Percentiles rank a stretch among this genome's conserved stretches.
These are phyloP conservation scores for Sungouiella thailandica DNA, from an alignment of 805 yeast species.

Conservation along the genomic window DNA sequence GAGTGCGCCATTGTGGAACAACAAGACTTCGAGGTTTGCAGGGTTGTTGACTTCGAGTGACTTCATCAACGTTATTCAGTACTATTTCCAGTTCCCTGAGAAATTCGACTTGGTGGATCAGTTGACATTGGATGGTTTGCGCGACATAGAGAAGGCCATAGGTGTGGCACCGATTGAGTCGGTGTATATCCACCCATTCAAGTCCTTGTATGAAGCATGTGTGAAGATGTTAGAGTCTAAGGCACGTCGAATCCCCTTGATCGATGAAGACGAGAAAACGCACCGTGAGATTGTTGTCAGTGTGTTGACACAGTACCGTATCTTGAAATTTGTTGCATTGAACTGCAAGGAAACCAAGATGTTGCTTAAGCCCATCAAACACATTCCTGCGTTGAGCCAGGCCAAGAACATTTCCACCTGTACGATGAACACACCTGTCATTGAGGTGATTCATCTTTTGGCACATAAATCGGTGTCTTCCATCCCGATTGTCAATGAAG, in stretches of 20 bases:
- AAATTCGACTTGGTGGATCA: constrained; percentile 83
- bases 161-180: constrained; percentile 86
- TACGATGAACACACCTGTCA: constrained; percentile 85
- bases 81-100: constrained; percentile 85
- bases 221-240: constrained; percentile 81
- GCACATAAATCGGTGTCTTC: constrained; percentile 82
- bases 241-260: constrained; percentile 89
- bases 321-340: constrained; percentile 88
- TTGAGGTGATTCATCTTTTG: constrained; percentile 82
- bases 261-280: constrained; percentile 90
- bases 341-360: constrained; percentile 92
- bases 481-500: constrained; percentile 86
- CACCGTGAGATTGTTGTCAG: constrained; percentile 91
- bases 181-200: constrained; percentile 83
- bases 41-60: constrained; percentile 90
- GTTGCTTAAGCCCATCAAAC: constrained; percentile 69
- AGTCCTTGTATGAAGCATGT: constrained; percentile 88
- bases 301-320: constrained; percentile 93
- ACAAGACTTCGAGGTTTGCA: constrained; percentile 82
- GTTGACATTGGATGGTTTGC: constrained; percentile 75
- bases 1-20: constrained; percentile 96
- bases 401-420: constrained; percentile 62
- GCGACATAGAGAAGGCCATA: constrained; percentile 81
- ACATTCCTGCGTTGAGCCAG: constrained; percentile 60
- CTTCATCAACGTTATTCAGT: constrained; percentile 91